Percentiles rank a stretch among this genome's conserved stretches.
phyloP scores from a whole-genome alignment of 495 filamentous ascomycete genomes.

The Aspergillus diversus region DNA sequence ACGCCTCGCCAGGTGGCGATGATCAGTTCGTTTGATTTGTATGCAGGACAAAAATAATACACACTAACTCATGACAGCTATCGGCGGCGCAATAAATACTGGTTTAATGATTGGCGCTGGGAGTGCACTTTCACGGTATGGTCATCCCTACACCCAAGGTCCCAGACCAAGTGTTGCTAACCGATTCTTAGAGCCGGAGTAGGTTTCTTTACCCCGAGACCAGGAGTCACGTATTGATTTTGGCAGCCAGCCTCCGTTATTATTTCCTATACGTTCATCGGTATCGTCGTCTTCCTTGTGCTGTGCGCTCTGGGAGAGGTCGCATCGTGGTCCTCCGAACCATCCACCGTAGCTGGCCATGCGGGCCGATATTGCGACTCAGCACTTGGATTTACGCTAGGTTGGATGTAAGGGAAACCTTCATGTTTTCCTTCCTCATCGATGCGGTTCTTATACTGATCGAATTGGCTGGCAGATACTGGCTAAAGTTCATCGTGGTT shows the following conservation, averaged over 20 bases:
- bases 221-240: constrained; percentile 9
- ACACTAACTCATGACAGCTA: constrained; percentile 50
- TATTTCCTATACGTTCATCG: constrained; percentile 66
- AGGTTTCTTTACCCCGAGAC: constrained; percentile 11
- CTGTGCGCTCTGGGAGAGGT: constrained; percentile 67
- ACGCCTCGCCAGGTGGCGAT: constrained; percentile 64
- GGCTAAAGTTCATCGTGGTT: constrained; percentile 72
- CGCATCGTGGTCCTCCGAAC: constrained; percentile 60
- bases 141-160: not conserved
- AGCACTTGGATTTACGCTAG: constrained; percentile 64
- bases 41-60: not conserved
- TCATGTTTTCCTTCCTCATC: too few relatives aligned
- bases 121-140: constrained; percentile 63
- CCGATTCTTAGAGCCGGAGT: constrained; percentile 37
- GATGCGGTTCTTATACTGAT: constrained; percentile 16
- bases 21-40: constrained; percentile 51
- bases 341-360: constrained; percentile 62
- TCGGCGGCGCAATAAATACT: constrained; percentile 83
- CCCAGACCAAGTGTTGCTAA: not conserved
- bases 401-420: constrained; percentile 42
- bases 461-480: constrained; percentile 37
- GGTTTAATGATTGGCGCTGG: constrained; percentile 67
- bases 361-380: constrained; percentile 64
- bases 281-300: constrained; percentile 62
- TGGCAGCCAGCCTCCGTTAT: constrained; percentile 59